Conservation (phyloP, 2,329 filamentous ascomycete genomes). For the Daldinia sp. region DNA sequence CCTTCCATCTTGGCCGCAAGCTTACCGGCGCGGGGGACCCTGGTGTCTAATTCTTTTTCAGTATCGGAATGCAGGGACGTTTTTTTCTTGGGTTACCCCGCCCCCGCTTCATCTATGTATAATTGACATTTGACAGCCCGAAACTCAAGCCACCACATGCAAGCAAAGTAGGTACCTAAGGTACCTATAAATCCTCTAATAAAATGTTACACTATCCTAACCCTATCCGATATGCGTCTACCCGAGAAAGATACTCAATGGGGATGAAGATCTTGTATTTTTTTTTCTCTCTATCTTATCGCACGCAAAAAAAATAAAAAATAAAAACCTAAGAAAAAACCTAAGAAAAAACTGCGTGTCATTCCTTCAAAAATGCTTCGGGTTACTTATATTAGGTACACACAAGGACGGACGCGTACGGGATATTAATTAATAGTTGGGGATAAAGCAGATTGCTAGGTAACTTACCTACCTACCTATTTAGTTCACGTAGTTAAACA, state of each 20-base stretch:
- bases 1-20: constrained; percentile 4
- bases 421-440: neutral
- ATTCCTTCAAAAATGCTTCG: neutral
- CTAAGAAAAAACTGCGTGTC: neutral
- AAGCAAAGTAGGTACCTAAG: too few relatives aligned
- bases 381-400: neutral
- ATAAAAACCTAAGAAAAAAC: too few relatives aligned
- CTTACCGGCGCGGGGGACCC: constrained; percentile 4
- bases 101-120: constrained; percentile 2
- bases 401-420: neutral
- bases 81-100: constrained; percentile 12
- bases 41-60: constrained; percentile 3
- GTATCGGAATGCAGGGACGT: too few relatives aligned
- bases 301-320: too few relatives aligned
- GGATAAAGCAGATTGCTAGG: neutral
- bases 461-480: too few relatives aligned
- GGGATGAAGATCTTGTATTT: neutral
- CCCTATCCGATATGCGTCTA: constrained; percentile 2
- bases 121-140: neutral
- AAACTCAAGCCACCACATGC: too few relatives aligned
- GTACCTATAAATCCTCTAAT: neutral
- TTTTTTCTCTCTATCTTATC: constrained; percentile 15
- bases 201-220: neutral
- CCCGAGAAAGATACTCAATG: constrained; percentile 4
- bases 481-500: neutral